These are phyloP conservation scores for Gastrolobium bilobum DNA, from an alignment of 306 rosid genomes.

Conservation along the genomic window DNA sequence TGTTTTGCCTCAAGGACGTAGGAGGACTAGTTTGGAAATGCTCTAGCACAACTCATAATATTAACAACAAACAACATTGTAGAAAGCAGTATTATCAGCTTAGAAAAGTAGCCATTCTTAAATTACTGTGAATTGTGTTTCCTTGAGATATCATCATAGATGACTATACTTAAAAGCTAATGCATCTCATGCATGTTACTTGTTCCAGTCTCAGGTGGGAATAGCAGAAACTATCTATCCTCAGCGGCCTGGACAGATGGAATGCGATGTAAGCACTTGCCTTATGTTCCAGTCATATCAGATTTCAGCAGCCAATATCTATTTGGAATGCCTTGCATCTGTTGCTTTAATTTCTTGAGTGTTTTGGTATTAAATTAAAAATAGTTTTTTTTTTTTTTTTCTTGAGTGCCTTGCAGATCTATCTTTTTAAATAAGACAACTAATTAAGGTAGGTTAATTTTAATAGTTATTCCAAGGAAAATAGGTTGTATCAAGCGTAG, in stretches of 20 bases:
- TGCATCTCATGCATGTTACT: slow-evolving; percentile 33
- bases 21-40: slow-evolving; percentile 24
- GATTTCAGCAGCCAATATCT: not conserved
- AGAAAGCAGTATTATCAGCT: slow-evolving; percentile 7
- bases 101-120: slow-evolving; percentile 34
- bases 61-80: not conserved
- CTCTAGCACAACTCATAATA: slow-evolving; percentile 16
- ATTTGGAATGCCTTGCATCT: slow-evolving; percentile 31
- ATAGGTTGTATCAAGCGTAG: too few relatives aligned
- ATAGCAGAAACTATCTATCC: slow-evolving; percentile 70
- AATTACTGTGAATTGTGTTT: slow-evolving; percentile 23
- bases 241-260: slow-evolving; percentile 90
- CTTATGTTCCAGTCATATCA: slow-evolving; percentile 36
- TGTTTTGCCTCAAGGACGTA: slow-evolving; percentile 6
- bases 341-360: slow-evolving; percentile 19
- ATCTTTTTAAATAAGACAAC: not conserved
- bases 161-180: slow-evolving; percentile 42
- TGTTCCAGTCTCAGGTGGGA: slow-evolving; percentile 71
- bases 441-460: not conserved
- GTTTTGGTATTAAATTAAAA: not conserved
- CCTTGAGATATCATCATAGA: slow-evolving; percentile 40
- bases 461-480: too few relatives aligned
- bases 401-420: not conserved
- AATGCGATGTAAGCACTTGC: slow-evolving; percentile 78
- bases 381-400: too few relatives aligned